Evolutionary conservation across 306 rosid genomes (phyloP), one percentile per base, ranked within the genome.

Genomic region (Echinosophora koreensis): DNA sequence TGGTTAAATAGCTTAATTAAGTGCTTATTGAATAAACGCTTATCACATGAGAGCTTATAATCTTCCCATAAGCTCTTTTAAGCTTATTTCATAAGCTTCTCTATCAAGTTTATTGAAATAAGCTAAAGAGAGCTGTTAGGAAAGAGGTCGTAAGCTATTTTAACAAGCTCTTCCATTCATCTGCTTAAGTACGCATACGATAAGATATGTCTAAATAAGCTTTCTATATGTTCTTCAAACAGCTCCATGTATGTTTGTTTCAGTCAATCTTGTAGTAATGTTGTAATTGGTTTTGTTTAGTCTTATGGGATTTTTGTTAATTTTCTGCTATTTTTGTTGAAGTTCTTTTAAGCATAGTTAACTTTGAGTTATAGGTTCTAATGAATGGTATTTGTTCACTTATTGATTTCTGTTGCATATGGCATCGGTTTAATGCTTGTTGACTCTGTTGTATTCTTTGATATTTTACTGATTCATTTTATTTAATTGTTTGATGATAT

Each of bases 401-500:
- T 65, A 39, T 13, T 34, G 49, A 18, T 42, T 27, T 56, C 10
- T 30, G 8, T 22, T 52, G 44, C 56, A 54, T 27, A 41, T 69
- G 76, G 28, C 10, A 17, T 3, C 32, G 52, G 28, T 30, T 30
- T 34, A 5, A 5, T 47, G 13, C 28, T 10, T 68, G 12, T 32
- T 56, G 81, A 12, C 7, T 15, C 32, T 44, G n/a, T 56, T 56
- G 11, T 18, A 7, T 15, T 66, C 0, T 28, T 39, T 77, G 52
- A 38, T 57, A 39, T 65, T 65, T 63, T 64, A 2, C 14, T 32
- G 13, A 15, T 55, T 77, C 50, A 50, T 69, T 34, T 78, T 50
- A 4, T 57, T 10, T 4, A 8, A 9, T 66, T 6, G 13, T 49
- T 30, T 42, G 51, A 59, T 77, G 63, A 71, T 77, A 28, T 11